Evolutionary conservation across 78 protist genomes (phyloP).

Genomic region (Chrysochromulina tobinii): DNA sequence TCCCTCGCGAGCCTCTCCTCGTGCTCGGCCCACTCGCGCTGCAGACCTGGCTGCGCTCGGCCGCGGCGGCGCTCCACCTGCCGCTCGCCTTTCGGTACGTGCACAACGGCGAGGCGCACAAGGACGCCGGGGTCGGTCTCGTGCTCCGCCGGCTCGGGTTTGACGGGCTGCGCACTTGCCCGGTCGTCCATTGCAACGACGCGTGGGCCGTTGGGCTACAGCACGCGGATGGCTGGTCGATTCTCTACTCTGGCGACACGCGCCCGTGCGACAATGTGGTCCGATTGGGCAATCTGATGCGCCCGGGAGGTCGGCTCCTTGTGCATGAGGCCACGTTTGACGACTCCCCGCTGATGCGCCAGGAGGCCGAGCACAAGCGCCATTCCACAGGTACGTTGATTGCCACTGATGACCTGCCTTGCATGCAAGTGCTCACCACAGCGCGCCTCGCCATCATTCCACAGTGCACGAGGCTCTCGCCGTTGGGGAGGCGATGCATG

Average conservation of each 20-base stretch:
- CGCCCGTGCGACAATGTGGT: constrained; percentile 72
- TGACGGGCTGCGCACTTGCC: background rate
- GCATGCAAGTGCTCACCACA: too few species aligned
- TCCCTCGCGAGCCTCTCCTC: background rate
- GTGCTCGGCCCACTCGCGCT: constrained; percentile 42
- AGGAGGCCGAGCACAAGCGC: constrained; percentile 14
- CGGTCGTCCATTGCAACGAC: constrained; percentile 67
- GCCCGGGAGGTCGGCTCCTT: constrained; percentile 27
- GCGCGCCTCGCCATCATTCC: too few species aligned
- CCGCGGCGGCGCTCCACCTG: background rate
- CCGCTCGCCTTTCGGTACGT: background rate
- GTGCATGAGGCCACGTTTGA: constrained; percentile 95
- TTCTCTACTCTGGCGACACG: constrained; percentile 90
- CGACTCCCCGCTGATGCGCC: constrained; percentile 2
- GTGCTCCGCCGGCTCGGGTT: background rate
- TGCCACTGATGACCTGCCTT: too few species aligned
- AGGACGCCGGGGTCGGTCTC: background rate
- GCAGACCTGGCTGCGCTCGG: constrained; percentile 8
- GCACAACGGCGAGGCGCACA: background rate
- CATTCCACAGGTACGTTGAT: constrained; percentile 50
- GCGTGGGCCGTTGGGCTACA: constrained; percentile 67
- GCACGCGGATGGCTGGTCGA: constrained; percentile 49
- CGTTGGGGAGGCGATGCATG: constrained; percentile 69
- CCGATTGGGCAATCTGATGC: background rate
- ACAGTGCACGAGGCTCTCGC: constrained; percentile 69